Percentiles rank a stretch among this genome's conserved stretches.
Evolutionary conservation across 441 rosid genomes (phyloP).

Genomic region (Daphne laureola): DNA sequence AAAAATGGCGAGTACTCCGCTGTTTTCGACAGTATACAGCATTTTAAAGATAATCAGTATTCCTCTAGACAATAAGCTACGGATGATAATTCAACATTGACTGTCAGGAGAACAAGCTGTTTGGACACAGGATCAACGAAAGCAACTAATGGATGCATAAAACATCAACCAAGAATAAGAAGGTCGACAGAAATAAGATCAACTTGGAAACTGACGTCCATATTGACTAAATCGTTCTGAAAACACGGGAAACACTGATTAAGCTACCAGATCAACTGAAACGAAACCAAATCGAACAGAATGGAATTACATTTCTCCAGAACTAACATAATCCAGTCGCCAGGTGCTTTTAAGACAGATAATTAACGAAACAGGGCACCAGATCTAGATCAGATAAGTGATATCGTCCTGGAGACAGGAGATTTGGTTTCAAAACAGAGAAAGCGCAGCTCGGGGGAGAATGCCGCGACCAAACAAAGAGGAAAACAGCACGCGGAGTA

Average conservation of each 20-base stretch:
- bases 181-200: conserved; percentile 11
- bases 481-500: too few relatives aligned
- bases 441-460: background rate
- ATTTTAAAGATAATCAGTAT: conserved; percentile 9
- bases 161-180: conserved; percentile 15
- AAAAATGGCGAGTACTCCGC: conserved; percentile 93
- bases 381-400: conserved; percentile 41
- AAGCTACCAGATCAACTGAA: conserved; percentile 23
- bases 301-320: conserved; percentile 7
- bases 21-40: conserved; percentile 22
- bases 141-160: conserved; percentile 12
- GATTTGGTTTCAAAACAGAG: conserved; percentile 8
- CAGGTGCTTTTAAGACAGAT: too few relatives aligned
- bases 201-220: conserved; percentile 17
- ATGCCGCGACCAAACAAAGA: too few relatives aligned
- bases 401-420: conserved; percentile 17
- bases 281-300: conserved; percentile 10
- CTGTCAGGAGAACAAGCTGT: conserved; percentile 4
- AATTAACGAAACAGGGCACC: background rate
- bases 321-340: too few relatives aligned
- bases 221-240: background rate
- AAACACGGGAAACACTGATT: conserved; percentile 3
- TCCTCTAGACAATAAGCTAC: background rate
- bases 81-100: conserved; percentile 11
- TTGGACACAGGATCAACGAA: conserved; percentile 1